Conservation (phyloP, 441 rosid species). For the Adansonia rubrostipa region DNA sequence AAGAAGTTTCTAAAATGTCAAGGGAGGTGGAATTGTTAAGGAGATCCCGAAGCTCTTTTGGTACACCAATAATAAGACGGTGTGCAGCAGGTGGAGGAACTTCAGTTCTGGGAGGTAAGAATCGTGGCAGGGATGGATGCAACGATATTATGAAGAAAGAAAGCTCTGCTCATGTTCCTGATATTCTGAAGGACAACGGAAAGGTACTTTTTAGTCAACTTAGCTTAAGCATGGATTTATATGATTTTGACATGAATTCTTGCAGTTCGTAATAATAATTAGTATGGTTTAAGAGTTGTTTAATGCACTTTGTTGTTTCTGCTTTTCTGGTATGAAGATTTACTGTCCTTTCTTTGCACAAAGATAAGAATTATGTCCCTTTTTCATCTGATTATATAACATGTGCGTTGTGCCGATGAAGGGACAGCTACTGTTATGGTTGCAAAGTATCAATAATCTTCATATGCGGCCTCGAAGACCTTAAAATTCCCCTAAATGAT, state of each 20-base stretch:
- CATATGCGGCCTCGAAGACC: background rate
- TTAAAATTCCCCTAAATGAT: background rate
- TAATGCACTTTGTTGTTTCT: background rate
- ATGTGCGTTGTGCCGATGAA: too few species aligned
- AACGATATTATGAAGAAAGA: slow-evolving; percentile 50
- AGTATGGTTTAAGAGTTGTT: background rate
- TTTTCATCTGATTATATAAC: background rate
- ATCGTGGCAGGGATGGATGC: slow-evolving; percentile 15
- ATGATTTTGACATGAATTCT: background rate
- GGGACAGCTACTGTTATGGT: background rate
- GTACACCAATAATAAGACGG: slow-evolving; percentile 49
- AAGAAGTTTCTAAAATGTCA: slow-evolving; percentile 45
- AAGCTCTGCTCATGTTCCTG: slow-evolving; percentile 23
- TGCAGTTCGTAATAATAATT: background rate
- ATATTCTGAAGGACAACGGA: slow-evolving; percentile 29
- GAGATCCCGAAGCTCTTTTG: slow-evolving; percentile 42
- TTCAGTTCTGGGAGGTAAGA: slow-evolving; percentile 24
- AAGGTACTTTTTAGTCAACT: slow-evolving; percentile 43
- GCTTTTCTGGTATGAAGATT: background rate
- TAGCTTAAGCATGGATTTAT: slow-evolving; percentile 7
- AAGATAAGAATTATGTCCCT: background rate
- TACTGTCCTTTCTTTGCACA: background rate
- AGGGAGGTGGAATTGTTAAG: slow-evolving; percentile 52
- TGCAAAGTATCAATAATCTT: background rate
- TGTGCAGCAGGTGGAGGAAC: slow-evolving; percentile 37